Base-by-base conservation (phyloP, 2,329 filamentous ascomycete species). In the Cercospora zeina region DNA sequence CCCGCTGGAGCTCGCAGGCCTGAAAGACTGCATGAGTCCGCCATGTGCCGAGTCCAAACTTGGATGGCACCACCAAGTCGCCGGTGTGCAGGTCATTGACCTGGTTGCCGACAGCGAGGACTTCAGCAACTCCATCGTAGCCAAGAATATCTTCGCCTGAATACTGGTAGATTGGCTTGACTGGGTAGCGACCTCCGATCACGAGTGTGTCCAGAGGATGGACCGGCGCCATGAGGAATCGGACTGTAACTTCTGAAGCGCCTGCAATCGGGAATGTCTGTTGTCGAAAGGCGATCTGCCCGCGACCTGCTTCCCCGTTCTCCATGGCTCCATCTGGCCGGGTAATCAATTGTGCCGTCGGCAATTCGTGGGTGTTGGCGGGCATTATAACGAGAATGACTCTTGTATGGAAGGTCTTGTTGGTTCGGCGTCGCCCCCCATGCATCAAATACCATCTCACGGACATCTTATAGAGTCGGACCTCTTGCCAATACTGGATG, bases 201-300 rank as follows among this genome's bases (percentile, higher is more conserved):
- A 37, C 53, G 31, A 55, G 33, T n/a, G 21, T 36, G 33, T 55
- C 53, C 53, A 36, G n/a, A 36, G 53, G 53, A 36, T 55, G 33
- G 16, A 55, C 19, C 33, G 53, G 53, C 33, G 36, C 33, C 31
- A 24, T 37, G 2, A 55, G 33, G 19, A 34, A 55, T 14, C 53
- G 53, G 3, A 24, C 16, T 14, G 21, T 21, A 10, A 55, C 14
- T 13, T 55, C 53, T 37, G 21, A 45, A 45, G 42, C 42, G 19
- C 42, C 11, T 14, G 16, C 16, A 16, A 8, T 24, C 16, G 14
- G 42, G 42, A 2, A 24, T 16, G 19, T 5, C 42, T 45, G 42
- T 16, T 45, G 19, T 45, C 42, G 42, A 45, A 24, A 45, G 2
- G 5, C 9, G 19, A 14, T 45, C 21, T 19, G 21, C 1, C 11